A percentile compares a stretch with the other conserved stretches of the same genome.
Evolutionary conservation across 371 early-diverging fungal genomes (phyloP).

Genomic region (Mucor velutinosus): DNA sequence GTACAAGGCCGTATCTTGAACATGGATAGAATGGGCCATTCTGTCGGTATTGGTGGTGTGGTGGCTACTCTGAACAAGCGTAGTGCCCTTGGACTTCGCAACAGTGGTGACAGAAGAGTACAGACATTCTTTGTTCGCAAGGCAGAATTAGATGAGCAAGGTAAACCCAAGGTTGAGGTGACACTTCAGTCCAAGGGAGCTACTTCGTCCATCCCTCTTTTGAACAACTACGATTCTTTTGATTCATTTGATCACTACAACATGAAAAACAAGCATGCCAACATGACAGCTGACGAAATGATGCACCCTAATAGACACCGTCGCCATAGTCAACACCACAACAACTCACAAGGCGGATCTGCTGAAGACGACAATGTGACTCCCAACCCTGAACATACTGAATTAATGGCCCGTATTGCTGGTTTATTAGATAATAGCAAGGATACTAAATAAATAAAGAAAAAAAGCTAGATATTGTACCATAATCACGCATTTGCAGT

Average conservation of each 20-base stretch:
- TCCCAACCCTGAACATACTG: conserved; percentile 24
- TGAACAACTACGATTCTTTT: conserved; percentile 15
- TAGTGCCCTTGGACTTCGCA: conserved; percentile 27
- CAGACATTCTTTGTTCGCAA: conserved; percentile 65
- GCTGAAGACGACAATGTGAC: conserved; percentile 16
- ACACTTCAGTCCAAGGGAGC: conserved; percentile 17
- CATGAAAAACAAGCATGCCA: not conserved
- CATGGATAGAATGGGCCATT: conserved; percentile 35
- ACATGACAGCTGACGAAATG: conserved; percentile 26
- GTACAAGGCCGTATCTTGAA: conserved; percentile 77
- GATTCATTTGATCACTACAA: not conserved
- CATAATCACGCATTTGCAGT: not conserved
- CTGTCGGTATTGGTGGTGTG: conserved; percentile 73
- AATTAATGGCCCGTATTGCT: conserved; percentile 29
- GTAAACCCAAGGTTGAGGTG: conserved; percentile 60
- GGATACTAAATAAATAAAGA: not conserved
- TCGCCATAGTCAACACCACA: conserved; percentile 3
- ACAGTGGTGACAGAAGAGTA: conserved; percentile 37
- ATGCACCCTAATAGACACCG: conserved; percentile 9
- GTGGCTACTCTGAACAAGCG: conserved; percentile 56
- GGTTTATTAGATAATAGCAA: conserved; percentile 17
- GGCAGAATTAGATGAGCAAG: conserved; percentile 63
- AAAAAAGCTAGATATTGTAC: not conserved
- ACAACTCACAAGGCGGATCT: not conserved
- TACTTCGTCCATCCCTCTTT: conserved; percentile 16